phyloP scores from a whole-genome alignment of 2,329 filamentous ascomycete species.

The Pyrenochaeta sp. region DNA sequence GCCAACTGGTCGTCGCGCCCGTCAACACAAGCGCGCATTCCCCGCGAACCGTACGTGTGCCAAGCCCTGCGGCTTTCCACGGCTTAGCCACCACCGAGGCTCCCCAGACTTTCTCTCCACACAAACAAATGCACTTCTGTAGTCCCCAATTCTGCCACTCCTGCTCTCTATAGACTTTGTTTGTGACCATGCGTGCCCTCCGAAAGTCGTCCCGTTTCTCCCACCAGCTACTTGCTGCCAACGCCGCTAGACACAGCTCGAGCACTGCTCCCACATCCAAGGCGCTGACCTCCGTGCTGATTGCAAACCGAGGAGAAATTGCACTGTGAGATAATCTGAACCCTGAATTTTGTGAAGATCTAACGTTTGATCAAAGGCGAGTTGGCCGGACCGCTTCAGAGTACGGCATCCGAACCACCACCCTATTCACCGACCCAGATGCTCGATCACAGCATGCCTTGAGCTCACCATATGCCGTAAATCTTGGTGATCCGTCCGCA shows the following conservation, averaged over 20 bases:
- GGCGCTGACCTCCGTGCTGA: slow-evolving; percentile 78
- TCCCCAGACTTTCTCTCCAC: slow-evolving; percentile 19
- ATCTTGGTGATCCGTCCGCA: slow-evolving; percentile 80
- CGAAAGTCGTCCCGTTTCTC: slow-evolving; percentile 43
- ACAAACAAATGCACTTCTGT: slow-evolving; percentile 24
- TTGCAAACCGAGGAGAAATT: slow-evolving; percentile 97
- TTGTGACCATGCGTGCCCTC: slow-evolving; percentile 46
- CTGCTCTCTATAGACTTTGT: slow-evolving; percentile 11
- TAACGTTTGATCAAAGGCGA: slow-evolving; percentile 58
- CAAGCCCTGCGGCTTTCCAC: slow-evolving; percentile 32
- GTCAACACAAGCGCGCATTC: slow-evolving; percentile 26
- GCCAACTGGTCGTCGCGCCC: slow-evolving; percentile 7
- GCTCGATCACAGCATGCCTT: slow-evolving; percentile 86
- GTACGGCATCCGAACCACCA: slow-evolving; percentile 91
- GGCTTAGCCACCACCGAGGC: slow-evolving; percentile 38
- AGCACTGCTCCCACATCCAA: slow-evolving; percentile 39
- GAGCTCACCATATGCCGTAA: slow-evolving; percentile 81
- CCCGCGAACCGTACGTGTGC: slow-evolving; percentile 23
- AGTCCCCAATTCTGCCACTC: slow-evolving; percentile 19
- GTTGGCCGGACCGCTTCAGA: slow-evolving; percentile 87
- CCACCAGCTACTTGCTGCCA: slow-evolving; percentile 43
- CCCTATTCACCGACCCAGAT: slow-evolving; percentile 93
- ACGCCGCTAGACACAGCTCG: slow-evolving; percentile 41
- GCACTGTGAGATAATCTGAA: slow-evolving; percentile 65
- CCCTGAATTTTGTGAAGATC: background rate